These are phyloP conservation scores for Ophiostoma sp. DNA, from an alignment of 2,329 filamentous ascomycete species.

Conservation along the genomic window DNA sequence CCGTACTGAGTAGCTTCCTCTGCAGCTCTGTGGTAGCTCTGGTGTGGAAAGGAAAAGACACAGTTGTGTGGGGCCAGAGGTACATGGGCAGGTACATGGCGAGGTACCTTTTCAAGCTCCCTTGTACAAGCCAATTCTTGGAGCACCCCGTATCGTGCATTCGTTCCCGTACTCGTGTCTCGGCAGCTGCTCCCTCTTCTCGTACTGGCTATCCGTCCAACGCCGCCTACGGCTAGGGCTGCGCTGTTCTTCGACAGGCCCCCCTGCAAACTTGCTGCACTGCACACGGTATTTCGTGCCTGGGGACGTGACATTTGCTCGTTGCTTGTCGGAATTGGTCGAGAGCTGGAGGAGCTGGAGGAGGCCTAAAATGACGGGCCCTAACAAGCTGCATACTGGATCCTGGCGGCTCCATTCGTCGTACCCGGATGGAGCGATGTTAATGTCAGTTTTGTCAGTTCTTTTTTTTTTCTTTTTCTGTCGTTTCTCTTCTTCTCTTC, in stretches of 20 bases:
- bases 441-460: not conserved
- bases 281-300: not conserved
- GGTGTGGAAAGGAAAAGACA: no score
- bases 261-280: not conserved
- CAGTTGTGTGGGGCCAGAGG: not conserved
- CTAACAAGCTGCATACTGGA: not conserved
- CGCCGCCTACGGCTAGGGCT: constrained; percentile 22
- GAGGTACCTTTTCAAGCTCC: not conserved
- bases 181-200: not conserved
- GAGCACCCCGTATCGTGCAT: not conserved
- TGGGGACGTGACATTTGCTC: not conserved
- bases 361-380: not conserved
- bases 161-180: not conserved
- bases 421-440: not conserved
- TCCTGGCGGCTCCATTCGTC: not conserved
- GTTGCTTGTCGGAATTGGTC: no score
- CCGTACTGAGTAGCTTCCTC: no score
- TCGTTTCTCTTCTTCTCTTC: no score
- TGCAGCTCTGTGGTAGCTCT: no score
- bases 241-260: not conserved
- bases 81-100: not conserved
- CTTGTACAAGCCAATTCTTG: no score
- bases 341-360: no score
- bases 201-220: not conserved
- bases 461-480: no score